These are phyloP conservation scores for Triticum dicoccoides DNA, from an alignment of 176 grass and related monocot species.

Conservation along the genomic window DNA sequence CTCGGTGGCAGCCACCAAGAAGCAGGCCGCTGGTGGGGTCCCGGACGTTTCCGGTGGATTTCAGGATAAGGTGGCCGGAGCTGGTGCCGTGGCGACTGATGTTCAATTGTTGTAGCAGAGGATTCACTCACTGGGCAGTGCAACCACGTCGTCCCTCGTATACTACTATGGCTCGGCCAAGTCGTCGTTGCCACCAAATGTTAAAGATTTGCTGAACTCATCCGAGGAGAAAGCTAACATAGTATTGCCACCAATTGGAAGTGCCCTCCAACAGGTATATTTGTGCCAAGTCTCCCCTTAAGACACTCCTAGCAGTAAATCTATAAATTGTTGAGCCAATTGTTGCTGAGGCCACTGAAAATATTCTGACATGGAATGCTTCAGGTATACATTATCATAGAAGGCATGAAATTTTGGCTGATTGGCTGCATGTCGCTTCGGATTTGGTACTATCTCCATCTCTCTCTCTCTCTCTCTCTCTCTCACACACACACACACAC, in stretches of 20 bases:
- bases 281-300: background rate
- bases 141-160: conserved; percentile 41
- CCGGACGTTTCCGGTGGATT: conserved; percentile 47
- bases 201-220: conserved; percentile 58
- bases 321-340: background rate
- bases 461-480: no score
- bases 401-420: conserved; percentile 69
- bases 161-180: conserved; percentile 80
- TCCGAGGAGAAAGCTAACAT: conserved; percentile 78
- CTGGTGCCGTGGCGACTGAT: conserved; percentile 45
- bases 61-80: conserved; percentile 55
- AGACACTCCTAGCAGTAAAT: background rate
- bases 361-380: background rate
- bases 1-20: conserved; percentile 52
- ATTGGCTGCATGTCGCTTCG: no score
- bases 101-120: conserved; percentile 52
- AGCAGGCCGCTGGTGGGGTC: conserved; percentile 44
- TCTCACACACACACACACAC: no score
- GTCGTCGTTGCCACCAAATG: conserved; percentile 68
- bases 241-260: conserved; percentile 55
- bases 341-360: background rate
- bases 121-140: conserved; percentile 54
- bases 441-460: no score
- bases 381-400: conserved; percentile 61
- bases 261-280: conserved; percentile 80